phyloP scores from a whole-genome alignment of 768 basidiomycete genomes.

The Dioszegia crocea region DNA sequence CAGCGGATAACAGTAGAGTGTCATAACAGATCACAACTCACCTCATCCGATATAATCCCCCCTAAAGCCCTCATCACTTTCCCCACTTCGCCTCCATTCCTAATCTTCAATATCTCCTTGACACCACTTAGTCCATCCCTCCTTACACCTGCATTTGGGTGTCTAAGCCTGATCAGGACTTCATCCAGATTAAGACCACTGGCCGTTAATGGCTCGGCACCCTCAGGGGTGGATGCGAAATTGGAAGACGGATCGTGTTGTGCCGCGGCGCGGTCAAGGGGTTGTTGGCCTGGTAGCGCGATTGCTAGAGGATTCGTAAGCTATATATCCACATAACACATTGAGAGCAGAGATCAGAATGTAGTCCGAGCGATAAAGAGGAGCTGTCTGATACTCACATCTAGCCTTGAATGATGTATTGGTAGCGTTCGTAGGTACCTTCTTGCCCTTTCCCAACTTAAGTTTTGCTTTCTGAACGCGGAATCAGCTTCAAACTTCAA shows the following conservation, averaged over 20 bases:
- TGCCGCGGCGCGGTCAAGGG: constrained; percentile 35
- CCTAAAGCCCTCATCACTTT: constrained; percentile 40
- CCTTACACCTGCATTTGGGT: constrained; percentile 72
- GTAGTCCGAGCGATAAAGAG: too few species aligned
- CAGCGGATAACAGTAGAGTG: background rate
- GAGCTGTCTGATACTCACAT: constrained; percentile 69
- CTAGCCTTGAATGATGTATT: constrained; percentile 95
- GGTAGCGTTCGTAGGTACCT: constrained; percentile 72
- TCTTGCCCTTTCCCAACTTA: constrained; percentile 93
- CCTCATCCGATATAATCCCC: constrained; percentile 79
- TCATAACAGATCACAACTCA: too few species aligned
- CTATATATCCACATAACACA: background rate
- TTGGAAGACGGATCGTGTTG: constrained; percentile 45
- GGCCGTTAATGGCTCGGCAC: constrained; percentile 63
- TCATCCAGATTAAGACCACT: constrained; percentile 72
- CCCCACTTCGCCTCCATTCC: constrained; percentile 34
- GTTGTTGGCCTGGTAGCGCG: constrained; percentile 75
- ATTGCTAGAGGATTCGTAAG: constrained; percentile 60
- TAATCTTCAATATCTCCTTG: constrained; percentile 33
- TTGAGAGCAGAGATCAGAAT: too few species aligned
- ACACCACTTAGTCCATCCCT: constrained; percentile 58
- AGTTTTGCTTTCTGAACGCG: constrained; percentile 81
- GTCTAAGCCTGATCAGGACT: constrained; percentile 71
- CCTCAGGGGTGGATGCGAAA: constrained; percentile 41
- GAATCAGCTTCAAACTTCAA: background rate